Percentiles rank a stretch among this genome's conserved stretches.
Evolutionary conservation across 78 protist species (phyloP).

Genomic region (Corallochytrium limacisporum): DNA sequence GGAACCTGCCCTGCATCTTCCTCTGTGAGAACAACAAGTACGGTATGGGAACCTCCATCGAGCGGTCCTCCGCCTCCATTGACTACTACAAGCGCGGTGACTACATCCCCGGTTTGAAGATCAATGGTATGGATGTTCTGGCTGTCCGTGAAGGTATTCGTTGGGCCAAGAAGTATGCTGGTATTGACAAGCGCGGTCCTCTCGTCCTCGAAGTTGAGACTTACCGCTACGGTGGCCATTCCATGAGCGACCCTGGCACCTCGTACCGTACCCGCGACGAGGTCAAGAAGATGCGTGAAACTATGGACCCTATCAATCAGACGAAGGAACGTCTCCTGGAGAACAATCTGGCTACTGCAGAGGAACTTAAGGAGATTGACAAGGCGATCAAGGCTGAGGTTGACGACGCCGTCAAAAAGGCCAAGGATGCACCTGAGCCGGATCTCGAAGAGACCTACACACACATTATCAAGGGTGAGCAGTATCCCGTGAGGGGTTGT

Average conservation of each 20-base stretch:
- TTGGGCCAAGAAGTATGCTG: conserved; percentile 36
- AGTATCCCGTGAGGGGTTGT: not conserved
- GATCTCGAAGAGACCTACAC: conserved; percentile 23
- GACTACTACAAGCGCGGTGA: conserved; percentile 85
- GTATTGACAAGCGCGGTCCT: conserved; percentile 57
- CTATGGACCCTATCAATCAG: conserved; percentile 50
- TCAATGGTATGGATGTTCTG: conserved; percentile 86
- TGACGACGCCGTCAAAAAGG: conserved; percentile 55
- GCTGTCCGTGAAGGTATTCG: conserved; percentile 59
- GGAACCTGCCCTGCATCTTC: conserved; percentile 79
- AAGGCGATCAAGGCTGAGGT: conserved; percentile 10
- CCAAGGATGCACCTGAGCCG: conserved; percentile 44
- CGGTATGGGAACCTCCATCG: conserved; percentile 88
- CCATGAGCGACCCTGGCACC: conserved; percentile 95
- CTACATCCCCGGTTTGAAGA: conserved; percentile 69
- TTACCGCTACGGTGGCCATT: conserved; percentile 94
- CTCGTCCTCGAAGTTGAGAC: conserved; percentile 70
- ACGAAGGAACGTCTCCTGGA: conserved; percentile 24
- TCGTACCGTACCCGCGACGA: conserved; percentile 74
- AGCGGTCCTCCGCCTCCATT: conserved; percentile 61
- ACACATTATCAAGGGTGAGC: conserved; percentile 10
- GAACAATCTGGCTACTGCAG: conserved; percentile 46
- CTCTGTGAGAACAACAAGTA: conserved; percentile 87
- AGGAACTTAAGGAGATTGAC: conserved; percentile 56
- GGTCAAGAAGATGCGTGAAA: conserved; percentile 40